Evolutionary conservation across 1,284 basidiomycete genomes (phyloP).

Genomic region (Apiotrichum gamsii): DNA sequence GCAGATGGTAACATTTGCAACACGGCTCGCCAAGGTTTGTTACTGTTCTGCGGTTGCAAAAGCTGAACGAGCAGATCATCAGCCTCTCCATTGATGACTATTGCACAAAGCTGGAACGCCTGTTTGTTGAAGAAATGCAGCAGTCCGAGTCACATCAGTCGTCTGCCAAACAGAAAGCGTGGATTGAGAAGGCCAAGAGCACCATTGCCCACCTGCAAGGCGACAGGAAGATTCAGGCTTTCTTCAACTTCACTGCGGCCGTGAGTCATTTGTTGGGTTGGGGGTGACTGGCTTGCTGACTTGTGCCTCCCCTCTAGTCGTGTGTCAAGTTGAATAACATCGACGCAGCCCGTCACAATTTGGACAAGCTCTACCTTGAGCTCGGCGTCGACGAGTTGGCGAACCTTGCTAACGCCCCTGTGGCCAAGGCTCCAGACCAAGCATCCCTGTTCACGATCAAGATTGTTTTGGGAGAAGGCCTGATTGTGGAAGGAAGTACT

Average conservation of each 20-base stretch:
- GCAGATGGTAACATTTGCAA: constrained; percentile 84
- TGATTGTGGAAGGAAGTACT: constrained; percentile 65
- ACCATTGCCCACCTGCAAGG: constrained; percentile 60
- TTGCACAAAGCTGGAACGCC: constrained; percentile 74
- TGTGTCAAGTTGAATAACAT: constrained; percentile 99
- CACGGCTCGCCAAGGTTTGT: constrained; percentile 70
- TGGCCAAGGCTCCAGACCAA: constrained; percentile 57
- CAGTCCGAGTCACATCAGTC: constrained; percentile 28
- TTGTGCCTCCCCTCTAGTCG: constrained; percentile 52
- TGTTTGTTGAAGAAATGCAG: constrained; percentile 85
- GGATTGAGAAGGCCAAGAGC: constrained; percentile 88
- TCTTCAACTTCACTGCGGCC: constrained; percentile 80
- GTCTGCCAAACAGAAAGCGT: constrained; percentile 68
- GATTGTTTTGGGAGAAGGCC: constrained; percentile 78
- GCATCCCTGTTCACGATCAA: constrained; percentile 90
- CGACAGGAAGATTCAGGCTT: constrained; percentile 63
- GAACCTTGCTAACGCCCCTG: constrained; percentile 55
- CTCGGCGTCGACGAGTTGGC: constrained; percentile 86
- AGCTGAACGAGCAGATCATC: too few relatives aligned
- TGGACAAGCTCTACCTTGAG: constrained; percentile 90
- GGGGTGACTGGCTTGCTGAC: too few relatives aligned
- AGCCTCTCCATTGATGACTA: constrained; percentile 90
- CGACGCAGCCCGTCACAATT: constrained; percentile 77
- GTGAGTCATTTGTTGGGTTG: constrained; percentile 35
- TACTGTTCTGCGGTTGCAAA: too few relatives aligned